A percentile compares a stretch with the other conserved stretches of the same genome.
phyloP scores from a whole-genome alignment of 352 stramenopile genomes.

The Pythium utonaiense region DNA sequence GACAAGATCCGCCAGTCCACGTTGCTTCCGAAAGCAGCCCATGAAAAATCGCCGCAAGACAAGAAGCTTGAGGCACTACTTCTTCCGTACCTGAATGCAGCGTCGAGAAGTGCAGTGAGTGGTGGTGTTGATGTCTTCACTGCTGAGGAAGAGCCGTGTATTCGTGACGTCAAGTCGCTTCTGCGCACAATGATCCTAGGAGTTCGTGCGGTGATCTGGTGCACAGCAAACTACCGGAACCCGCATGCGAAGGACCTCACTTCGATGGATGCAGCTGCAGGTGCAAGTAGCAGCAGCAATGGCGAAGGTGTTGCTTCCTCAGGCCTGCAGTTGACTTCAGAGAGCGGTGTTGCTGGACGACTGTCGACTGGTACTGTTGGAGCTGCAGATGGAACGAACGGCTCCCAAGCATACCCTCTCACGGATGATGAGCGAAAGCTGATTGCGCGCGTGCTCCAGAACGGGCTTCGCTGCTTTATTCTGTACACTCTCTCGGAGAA shows the following conservation, averaged over 20 bases:
- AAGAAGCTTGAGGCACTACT: slow-evolving; percentile 70
- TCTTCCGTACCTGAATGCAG: slow-evolving; percentile 40
- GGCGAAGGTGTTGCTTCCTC: not conserved
- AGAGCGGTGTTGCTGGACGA: not conserved
- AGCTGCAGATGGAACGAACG: not conserved
- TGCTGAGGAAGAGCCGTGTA: slow-evolving; percentile 71
- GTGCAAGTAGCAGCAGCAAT: slow-evolving; percentile 12
- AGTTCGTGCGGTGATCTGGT: slow-evolving; percentile 98
- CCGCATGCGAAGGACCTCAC: slow-evolving; percentile 82
- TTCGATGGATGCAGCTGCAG: slow-evolving; percentile 55
- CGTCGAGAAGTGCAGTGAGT: slow-evolving; percentile 16
- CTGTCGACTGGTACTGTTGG: not conserved
- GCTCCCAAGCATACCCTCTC: slow-evolving; percentile 74
- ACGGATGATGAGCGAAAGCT: slow-evolving; percentile 92
- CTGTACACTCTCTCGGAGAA: slow-evolving; percentile 90
- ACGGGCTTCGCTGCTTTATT: slow-evolving; percentile 91
- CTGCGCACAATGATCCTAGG: slow-evolving; percentile 97
- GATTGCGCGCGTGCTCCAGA: slow-evolving; percentile 92
- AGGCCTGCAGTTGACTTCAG: not conserved
- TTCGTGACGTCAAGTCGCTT: slow-evolving; percentile 91
- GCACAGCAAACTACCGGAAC: slow-evolving; percentile 92
- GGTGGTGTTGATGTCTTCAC: slow-evolving; percentile 28
- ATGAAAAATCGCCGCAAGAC: slow-evolving; percentile 61
- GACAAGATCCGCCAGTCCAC: slow-evolving; percentile 85
- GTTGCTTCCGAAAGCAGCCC: slow-evolving; percentile 54